Base-by-base conservation (phyloP, 1,284 basidiomycete genomes). In the Entoloma clypeatum region DNA sequence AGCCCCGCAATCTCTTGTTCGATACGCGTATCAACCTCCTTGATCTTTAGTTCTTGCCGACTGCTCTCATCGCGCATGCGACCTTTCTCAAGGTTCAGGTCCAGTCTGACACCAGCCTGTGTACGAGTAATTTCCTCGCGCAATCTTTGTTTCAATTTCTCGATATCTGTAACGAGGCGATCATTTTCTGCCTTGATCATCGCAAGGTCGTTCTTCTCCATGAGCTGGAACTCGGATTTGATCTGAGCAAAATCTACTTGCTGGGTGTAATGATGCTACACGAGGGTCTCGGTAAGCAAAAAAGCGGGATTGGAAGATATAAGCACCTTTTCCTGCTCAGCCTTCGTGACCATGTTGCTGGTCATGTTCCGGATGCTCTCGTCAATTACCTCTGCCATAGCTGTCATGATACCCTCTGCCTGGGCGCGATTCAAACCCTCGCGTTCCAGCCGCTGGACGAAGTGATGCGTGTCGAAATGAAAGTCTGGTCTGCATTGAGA, bases 161-260 rank as follows among this genome's bases (percentile, higher is more conserved):
- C 93, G 39, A 98, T 85, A 58, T 99, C 95, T 23, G 81, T 76
- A 56, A 91, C 74, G 13, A 99, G 73, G 14, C 95, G 78, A 62
- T 98, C 95, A 57, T 92, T 97, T 68, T 95, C 92, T 30, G 90
- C 84, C 68, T 94, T 96, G 71, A 99, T 86, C 72, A 93, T 83
- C 17, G 92, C 86, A 39, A 97, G 77, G 60, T 99, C 95, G 58
- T 98, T 98, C 75, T 95, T 94, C 71, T 97, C 94, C 72, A 92
- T 89, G 30, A 99, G 71, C 65, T 97, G 91, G 21, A 99, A 75
- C 61, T 97, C 95, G 11, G 92, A 95, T 67, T 98, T 98, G 52
- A 96, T 82, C 59, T 94, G 86, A 4, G 93, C 90, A 63, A 99
- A 98, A 67, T 98, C 95, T 47, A 99, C 94, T 72, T 96, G 90